Conservation (phyloP, 208 protist species). For the Wallacemonas rigidus region DNA sequence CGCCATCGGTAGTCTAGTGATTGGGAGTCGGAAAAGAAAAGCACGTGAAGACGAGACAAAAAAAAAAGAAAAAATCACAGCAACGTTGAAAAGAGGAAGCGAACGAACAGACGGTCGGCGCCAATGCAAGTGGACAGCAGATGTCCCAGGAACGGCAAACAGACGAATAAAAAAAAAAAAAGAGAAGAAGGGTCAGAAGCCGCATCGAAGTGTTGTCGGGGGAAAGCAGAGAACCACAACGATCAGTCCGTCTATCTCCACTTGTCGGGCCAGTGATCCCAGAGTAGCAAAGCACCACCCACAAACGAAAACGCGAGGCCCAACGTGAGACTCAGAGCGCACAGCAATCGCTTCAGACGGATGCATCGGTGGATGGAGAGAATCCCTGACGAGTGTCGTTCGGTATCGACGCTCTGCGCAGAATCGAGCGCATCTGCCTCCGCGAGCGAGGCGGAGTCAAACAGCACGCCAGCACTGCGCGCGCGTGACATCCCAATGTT, state of each 20-base stretch:
- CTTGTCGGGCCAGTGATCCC: conserved; percentile 18
- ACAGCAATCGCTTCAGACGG: conserved; percentile 36
- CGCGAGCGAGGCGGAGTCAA: conserved; percentile 13
- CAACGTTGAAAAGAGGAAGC: neutral
- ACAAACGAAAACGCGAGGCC: conserved; percentile 44
- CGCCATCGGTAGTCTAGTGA: too few species aligned
- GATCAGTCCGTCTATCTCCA: neutral
- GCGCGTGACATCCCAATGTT: neutral
- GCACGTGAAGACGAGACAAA: neutral
- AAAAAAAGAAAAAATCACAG: neutral
- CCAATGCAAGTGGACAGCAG: too few species aligned
- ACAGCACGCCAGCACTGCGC: conserved; percentile 22
- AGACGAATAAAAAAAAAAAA: conserved; percentile 21
- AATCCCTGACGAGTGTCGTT: neutral
- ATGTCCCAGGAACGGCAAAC: too few species aligned
- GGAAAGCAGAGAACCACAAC: too few species aligned
- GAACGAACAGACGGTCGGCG: too few species aligned
- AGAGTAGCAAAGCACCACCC: conserved; percentile 35
- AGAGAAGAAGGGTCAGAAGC: neutral
- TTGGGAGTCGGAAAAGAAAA: too few species aligned
- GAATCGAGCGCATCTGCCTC: conserved; percentile 5
- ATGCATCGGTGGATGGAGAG: conserved; percentile 19
- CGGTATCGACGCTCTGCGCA: neutral
- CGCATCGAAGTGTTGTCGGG: too few species aligned
- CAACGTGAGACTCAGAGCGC: conserved; percentile 30